These are phyloP conservation scores for Rhododendron vialii DNA, from an alignment of 148 eudicot genomes.

Conservation along the genomic window DNA sequence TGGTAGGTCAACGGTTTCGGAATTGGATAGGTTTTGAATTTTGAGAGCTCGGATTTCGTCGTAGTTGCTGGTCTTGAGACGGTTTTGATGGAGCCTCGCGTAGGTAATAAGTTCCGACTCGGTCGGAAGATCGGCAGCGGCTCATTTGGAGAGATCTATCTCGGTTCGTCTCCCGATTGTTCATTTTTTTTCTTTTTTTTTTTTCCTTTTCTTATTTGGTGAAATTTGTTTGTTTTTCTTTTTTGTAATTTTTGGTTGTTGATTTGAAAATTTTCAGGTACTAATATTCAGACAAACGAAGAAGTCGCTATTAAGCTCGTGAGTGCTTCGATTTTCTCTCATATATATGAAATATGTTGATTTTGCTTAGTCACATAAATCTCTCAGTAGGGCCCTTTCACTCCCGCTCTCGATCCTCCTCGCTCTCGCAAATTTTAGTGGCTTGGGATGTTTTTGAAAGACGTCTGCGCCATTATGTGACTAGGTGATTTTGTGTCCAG, in stretches of 20 bases:
- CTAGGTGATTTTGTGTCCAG: background rate
- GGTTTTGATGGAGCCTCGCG: slow-evolving; percentile 59
- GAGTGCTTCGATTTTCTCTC: slow-evolving; percentile 25
- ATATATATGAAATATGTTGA: background rate
- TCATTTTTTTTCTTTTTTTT: too few species aligned
- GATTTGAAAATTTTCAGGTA: slow-evolving; percentile 37
- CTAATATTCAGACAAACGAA: slow-evolving; percentile 75
- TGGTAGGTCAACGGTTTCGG: background rate
- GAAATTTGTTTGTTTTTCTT: background rate
- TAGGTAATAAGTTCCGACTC: slow-evolving; percentile 69
- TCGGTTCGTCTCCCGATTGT: slow-evolving; percentile 33
- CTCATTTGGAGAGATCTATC: slow-evolving; percentile 82
- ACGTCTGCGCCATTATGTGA: too few species aligned
- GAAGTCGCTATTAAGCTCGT: slow-evolving; percentile 82
- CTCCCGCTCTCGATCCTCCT: too few species aligned
- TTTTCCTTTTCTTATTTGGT: background rate
- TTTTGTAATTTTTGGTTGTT: background rate
- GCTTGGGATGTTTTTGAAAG: too few species aligned
- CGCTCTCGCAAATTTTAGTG: too few species aligned
- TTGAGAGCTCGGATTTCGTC: slow-evolving; percentile 4
- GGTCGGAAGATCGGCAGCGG: slow-evolving; percentile 80
- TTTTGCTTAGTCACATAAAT: background rate
- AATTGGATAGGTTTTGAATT: background rate
- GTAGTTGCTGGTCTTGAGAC: slow-evolving; percentile 4
- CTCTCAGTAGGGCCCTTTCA: background rate